Evolutionary conservation across 805 yeast genomes (phyloP).

Genomic region (Komagataella phaffii): DNA sequence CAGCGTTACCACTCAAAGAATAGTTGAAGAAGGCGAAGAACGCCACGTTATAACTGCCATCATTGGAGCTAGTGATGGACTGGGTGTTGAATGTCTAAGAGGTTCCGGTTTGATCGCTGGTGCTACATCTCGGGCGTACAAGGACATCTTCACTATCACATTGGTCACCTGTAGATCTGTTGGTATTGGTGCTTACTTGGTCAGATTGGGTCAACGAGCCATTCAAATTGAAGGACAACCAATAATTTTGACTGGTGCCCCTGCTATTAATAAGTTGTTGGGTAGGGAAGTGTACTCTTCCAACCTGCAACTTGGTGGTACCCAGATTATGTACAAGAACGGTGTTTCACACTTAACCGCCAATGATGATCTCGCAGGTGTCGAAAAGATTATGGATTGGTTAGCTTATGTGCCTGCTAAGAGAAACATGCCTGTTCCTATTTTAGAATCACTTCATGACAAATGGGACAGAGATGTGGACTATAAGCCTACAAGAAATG

Average conservation of each 20-base stretch:
- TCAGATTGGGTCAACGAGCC: constrained; percentile 96
- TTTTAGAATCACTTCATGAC: constrained; percentile 60
- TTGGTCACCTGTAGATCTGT: constrained; percentile 99
- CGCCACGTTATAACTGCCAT: constrained; percentile 74
- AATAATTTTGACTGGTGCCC: constrained; percentile 96
- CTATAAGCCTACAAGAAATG: constrained; percentile 57
- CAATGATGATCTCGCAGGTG: constrained; percentile 93
- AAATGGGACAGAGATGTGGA: constrained; percentile 91
- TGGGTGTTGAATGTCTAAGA: constrained; percentile 96
- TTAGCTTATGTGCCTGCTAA: constrained; percentile 87
- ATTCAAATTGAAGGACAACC: constrained; percentile 99
- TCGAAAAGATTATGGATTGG: constrained; percentile 90
- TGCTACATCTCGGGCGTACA: constrained; percentile 94
- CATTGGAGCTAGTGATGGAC: constrained; percentile 89
- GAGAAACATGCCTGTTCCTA: constrained; percentile 84
- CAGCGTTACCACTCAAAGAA: constrained; percentile 59
- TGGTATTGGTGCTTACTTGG: constrained; percentile 99
- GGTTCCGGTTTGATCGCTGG: constrained; percentile 99
- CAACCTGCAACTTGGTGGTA: constrained; percentile 96
- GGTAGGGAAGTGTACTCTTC: constrained; percentile 97
- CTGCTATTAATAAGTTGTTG: constrained; percentile 90
- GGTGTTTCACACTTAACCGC: constrained; percentile 99
- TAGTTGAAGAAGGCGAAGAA: constrained; percentile 76
- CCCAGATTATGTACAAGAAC: constrained; percentile 95
- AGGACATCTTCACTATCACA: constrained; percentile 95